Evolutionary conservation across 495 filamentous ascomycete genomes (phyloP).

Genomic region (Penicillium turbatum): DNA sequence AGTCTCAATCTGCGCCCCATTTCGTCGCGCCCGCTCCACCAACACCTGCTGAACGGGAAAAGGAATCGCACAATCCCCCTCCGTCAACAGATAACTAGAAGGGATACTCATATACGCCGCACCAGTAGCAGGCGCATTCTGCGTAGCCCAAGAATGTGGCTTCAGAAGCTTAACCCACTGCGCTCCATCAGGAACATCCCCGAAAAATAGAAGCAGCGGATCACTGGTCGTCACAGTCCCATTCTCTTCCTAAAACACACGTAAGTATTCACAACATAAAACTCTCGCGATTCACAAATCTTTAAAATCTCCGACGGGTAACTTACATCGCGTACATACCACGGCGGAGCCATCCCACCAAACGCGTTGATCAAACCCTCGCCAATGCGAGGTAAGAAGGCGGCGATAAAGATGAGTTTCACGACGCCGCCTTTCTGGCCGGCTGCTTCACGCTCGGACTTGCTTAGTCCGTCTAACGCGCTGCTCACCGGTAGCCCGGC

Average conservation of each 20-base stretch:
- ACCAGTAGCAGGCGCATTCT: constrained; percentile 29
- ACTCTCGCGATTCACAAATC: not conserved
- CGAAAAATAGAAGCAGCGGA: constrained; percentile 31
- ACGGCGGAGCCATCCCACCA: constrained; percentile 31
- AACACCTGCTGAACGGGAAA: constrained; percentile 36
- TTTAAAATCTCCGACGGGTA: not conserved
- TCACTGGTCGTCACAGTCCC: constrained; percentile 27
- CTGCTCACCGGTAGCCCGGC: constrained; percentile 48
- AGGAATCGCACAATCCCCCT: constrained; percentile 36
- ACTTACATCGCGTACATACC: constrained; percentile 38
- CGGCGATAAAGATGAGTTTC: constrained; percentile 41
- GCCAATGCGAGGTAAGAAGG: constrained; percentile 37
- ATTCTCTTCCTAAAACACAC: constrained; percentile 16
- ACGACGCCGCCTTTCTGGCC: constrained; percentile 42
- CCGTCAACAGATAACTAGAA: constrained; percentile 32
- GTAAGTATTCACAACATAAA: not conserved
- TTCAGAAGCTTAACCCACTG: constrained; percentile 30
- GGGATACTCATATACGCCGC: constrained; percentile 30
- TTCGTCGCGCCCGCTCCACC: constrained; percentile 29
- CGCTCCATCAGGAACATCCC: constrained; percentile 35
- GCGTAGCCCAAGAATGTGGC: constrained; percentile 33
- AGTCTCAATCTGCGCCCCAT: constrained; percentile 27
- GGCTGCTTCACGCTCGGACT: constrained; percentile 25
- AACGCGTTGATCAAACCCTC: constrained; percentile 34
- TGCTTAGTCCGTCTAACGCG: constrained; percentile 45